Evolutionary conservation across 2,329 filamentous ascomycete genomes (phyloP).

Genomic region (Fusarium nanum): DNA sequence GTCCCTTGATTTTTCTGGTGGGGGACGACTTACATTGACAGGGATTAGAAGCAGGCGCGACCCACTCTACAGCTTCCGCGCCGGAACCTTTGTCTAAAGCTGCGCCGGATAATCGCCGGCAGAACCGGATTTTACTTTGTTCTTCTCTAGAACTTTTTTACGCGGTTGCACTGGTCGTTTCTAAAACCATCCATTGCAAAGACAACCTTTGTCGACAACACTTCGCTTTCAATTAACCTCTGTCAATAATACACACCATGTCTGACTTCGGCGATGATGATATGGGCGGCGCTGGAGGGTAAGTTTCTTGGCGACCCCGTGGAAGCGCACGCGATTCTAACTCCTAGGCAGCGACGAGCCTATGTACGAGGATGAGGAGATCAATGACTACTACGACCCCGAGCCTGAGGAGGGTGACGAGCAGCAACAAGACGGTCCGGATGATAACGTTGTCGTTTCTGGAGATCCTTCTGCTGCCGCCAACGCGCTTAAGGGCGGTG

Average conservation of each 20-base stretch:
- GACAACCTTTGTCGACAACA: slow-evolving; percentile 6
- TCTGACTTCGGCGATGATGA: slow-evolving; percentile 80
- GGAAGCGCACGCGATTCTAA: slow-evolving; percentile 32
- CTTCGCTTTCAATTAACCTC: slow-evolving; percentile 1
- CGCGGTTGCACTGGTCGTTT: slow-evolving; percentile 39
- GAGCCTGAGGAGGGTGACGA: slow-evolving; percentile 68
- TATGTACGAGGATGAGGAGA: slow-evolving; percentile 77
- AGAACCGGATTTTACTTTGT: slow-evolving; percentile 44
- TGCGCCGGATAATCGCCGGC: slow-evolving; percentile 49
- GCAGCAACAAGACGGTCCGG: slow-evolving; percentile 64
- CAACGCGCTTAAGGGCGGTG: slow-evolving; percentile 63
- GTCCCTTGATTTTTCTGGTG: slow-evolving; percentile 47
- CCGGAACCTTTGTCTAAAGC: not conserved
- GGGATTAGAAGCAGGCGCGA: slow-evolving; percentile 17
- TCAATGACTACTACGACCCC: slow-evolving; percentile 65
- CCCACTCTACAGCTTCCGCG: slow-evolving; percentile 9
- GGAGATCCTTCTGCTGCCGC: slow-evolving; percentile 72
- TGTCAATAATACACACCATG: slow-evolving; percentile 59
- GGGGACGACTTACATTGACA: slow-evolving; percentile 30
- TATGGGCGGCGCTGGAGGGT: slow-evolving; percentile 68
- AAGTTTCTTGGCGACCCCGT: slow-evolving; percentile 49
- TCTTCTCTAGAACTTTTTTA: slow-evolving; percentile 48
- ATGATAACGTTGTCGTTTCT: slow-evolving; percentile 69
- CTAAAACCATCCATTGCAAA: slow-evolving; percentile 40
- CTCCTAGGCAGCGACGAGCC: slow-evolving; percentile 70